Conservation (phyloP, 2,329 filamentous ascomycete species). For the Microcyclospora tardicrescens region DNA sequence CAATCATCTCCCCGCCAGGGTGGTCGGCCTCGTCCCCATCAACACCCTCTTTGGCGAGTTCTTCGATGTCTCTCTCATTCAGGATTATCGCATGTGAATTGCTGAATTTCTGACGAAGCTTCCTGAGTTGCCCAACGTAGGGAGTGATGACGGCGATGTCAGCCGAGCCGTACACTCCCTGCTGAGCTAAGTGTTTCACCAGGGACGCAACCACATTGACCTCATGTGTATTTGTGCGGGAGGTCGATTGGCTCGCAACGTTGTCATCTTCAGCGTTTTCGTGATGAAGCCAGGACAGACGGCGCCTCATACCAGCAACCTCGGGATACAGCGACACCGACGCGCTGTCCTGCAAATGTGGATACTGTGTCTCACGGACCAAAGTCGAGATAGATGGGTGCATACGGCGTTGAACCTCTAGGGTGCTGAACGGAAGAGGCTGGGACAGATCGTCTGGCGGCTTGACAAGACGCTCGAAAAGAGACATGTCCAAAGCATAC, state of each 20-base stretch:
- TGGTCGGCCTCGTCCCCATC: conserved; percentile 8
- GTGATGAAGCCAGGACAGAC: conserved; percentile 53
- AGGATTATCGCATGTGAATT: conserved; percentile 48
- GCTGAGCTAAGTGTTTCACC: conserved; percentile 51
- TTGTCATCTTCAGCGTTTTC: conserved; percentile 31
- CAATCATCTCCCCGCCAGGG: conserved; percentile 1
- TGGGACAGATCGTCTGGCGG: conserved; percentile 5
- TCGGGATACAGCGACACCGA: conserved; percentile 29
- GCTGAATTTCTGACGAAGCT: conserved; percentile 35
- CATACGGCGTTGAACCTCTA: conserved; percentile 54
- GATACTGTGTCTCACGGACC: conserved; percentile 46
- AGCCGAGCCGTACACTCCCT: conserved; percentile 45
- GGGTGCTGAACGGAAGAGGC: conserved; percentile 26
- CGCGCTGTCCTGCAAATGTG: conserved; percentile 38
- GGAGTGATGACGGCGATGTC: conserved; percentile 62
- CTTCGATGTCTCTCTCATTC: conserved; percentile 48
- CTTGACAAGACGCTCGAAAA: conserved; percentile 47
- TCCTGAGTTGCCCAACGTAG: conserved; percentile 46
- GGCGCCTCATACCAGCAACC: conserved; percentile 39
- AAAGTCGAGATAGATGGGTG: conserved; percentile 48
- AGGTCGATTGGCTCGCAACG: conserved; percentile 20
- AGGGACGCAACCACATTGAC: conserved; percentile 50
- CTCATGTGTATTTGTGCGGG: conserved; percentile 46
- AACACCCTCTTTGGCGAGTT: conserved; percentile 24
- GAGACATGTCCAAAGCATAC: conserved; percentile 45